Conservation (phyloP, 2,329 filamentous ascomycete genomes). For the Hymenoscyphus repandus region DNA sequence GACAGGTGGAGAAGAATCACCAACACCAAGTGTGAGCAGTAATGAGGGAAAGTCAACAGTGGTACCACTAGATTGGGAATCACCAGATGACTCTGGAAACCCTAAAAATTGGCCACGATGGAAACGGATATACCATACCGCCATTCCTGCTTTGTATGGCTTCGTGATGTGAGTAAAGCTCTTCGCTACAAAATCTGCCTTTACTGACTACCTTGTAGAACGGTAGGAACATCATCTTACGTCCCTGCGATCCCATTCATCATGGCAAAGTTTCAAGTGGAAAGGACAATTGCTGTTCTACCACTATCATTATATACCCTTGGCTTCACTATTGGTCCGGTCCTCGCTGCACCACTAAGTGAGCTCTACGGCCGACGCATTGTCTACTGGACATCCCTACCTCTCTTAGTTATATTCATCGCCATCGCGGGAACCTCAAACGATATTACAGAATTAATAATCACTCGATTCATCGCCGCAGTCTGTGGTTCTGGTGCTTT, state of each 20-base stretch:
- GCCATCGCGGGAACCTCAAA: constrained; percentile 51
- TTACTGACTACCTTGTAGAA: constrained; percentile 16
- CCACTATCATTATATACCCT: constrained; percentile 55
- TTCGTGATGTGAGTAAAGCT: constrained; percentile 21
- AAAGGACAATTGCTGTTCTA: constrained; percentile 51
- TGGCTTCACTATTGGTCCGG: constrained; percentile 54
- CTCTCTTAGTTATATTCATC: constrained; percentile 55
- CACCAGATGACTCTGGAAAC: constrained; percentile 18
- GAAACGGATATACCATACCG: constrained; percentile 23
- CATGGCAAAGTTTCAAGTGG: constrained; percentile 48
- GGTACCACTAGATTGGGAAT: constrained; percentile 20
- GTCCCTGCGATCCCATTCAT: constrained; percentile 45
- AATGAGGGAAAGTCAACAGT: background rate
- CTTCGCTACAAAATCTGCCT: too few species aligned
- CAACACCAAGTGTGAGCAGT: constrained; percentile 3
- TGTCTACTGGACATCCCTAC: constrained; percentile 54
- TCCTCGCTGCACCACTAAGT: constrained; percentile 62
- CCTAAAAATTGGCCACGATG: constrained; percentile 23
- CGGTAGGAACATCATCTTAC: constrained; percentile 36
- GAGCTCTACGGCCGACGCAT: constrained; percentile 58
- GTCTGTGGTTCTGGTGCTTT: constrained; percentile 46
- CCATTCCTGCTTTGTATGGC: constrained; percentile 22
- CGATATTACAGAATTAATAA: constrained; percentile 53
- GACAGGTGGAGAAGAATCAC: background rate
- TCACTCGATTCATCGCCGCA: constrained; percentile 63